Evolutionary conservation across 2,329 filamentous ascomycete species (phyloP).

Genomic region (Paecilomyces variotii): DNA sequence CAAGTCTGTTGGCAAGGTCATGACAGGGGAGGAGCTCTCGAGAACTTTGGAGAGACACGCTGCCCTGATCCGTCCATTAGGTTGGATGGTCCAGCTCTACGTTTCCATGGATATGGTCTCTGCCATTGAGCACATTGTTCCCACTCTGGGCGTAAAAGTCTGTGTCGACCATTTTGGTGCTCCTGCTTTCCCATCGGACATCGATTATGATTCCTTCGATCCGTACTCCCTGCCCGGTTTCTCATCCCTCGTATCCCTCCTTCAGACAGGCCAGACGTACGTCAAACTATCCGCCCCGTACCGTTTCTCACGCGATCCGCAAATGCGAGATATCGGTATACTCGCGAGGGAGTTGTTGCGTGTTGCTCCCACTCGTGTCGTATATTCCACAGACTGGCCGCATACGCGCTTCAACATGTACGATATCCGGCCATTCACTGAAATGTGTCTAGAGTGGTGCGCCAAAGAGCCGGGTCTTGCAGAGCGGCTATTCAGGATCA

Average conservation of each 20-base stretch:
- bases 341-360: slow-evolving; percentile 44
- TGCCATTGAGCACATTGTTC: slow-evolving; percentile 42
- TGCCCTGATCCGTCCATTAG: slow-evolving; percentile 40
- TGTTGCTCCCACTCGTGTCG: slow-evolving; percentile 38
- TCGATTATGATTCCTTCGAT: slow-evolving; percentile 17
- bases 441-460: slow-evolving; percentile 48
- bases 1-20: slow-evolving; percentile 42
- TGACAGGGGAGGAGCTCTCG: slow-evolving; percentile 36
- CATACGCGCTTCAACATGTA: slow-evolving; percentile 54
- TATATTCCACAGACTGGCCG: slow-evolving; percentile 59
- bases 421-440: slow-evolving; percentile 49
- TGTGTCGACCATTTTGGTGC: slow-evolving; percentile 55
- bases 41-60: slow-evolving; percentile 42
- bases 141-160: slow-evolving; percentile 43
- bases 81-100: slow-evolving; percentile 54
- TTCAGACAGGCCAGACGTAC: slow-evolving; percentile 43
- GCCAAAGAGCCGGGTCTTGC: slow-evolving; percentile 36
- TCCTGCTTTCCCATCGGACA: slow-evolving; percentile 29
- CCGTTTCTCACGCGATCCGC: slow-evolving; percentile 40
- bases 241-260: slow-evolving; percentile 39
- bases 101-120: slow-evolving; percentile 45
- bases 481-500: slow-evolving; percentile 47
- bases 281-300: slow-evolving; percentile 55
- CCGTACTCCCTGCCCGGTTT: slow-evolving; percentile 46
- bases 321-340: slow-evolving; percentile 40